Evolutionary conservation across 768 basidiomycete species (phyloP), one percentile per base, ranked within the genome.

Genomic region (Boletus rubescentipes): DNA sequence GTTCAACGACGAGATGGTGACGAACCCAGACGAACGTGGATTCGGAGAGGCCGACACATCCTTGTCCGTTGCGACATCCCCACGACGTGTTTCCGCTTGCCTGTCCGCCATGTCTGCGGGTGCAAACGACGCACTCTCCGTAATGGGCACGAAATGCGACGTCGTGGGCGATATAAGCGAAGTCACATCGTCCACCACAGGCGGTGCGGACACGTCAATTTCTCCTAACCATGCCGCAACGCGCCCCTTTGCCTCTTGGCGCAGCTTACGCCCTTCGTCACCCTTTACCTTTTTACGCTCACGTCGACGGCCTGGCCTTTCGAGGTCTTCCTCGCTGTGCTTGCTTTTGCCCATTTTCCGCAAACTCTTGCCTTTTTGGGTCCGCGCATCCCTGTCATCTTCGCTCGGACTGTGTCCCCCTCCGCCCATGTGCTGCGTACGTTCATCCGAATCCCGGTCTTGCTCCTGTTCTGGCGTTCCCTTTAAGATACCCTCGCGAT

Each of bases 151-250:
- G 15, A 71, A 70, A 36, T 55, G 70, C 35, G 68, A 67, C 16
- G 54, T 21, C 3, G 53, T 44, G 23, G 70, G 65, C 14, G 77
- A 74, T 31, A 77, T 72, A 37, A 63, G 56, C 5, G 75, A 71
- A 9, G 49, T 36, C 11, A 59, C 52, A 23, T 73, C 67, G 32
- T 85, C 79, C 51, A 78, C 70, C 20, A 49, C 52, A 46, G 79
- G 79, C 2, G 83, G 82, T 5, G 72, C 74, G 38, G 79, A 80
- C 5, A 80, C 75, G 47, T 85, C 85, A 44, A 91, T 82, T 9
- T 72, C 77, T 29, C 85, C 89, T 54, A 92, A 61, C 89, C 89
- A 92, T 9, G 85, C 87, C 9, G 89, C 78, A n/a, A 92, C 84
- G 21, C 87, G 74, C 8, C 88, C 87, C 55, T 87, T 86, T 10